phyloP scores from a whole-genome alignment of 805 yeast genomes.

The Wickerhamiella allomyrinae region DNA sequence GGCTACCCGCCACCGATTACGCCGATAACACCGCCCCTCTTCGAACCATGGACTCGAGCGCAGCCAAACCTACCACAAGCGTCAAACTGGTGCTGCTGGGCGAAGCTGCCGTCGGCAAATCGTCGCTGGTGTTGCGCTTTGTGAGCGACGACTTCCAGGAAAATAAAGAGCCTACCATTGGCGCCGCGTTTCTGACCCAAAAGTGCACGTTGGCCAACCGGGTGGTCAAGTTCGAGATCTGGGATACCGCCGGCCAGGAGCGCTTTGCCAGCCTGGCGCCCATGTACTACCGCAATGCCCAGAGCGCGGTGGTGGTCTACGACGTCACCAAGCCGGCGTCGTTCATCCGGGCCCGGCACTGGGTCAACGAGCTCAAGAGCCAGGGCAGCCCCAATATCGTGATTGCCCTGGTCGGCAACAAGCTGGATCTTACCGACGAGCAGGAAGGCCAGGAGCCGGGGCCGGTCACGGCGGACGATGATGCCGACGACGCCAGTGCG shows the following conservation, averaged over 20 bases:
- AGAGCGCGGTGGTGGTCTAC: conserved; percentile 90
- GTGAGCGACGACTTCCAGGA: conserved; percentile 94
- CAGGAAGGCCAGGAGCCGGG: conserved; percentile 19
- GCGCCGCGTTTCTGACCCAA: conserved; percentile 94
- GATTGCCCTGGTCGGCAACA: conserved; percentile 90
- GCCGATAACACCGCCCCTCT: not conserved
- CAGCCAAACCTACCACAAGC: conserved; percentile 40
- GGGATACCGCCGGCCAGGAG: conserved; percentile 97
- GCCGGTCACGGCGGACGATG: conserved; percentile 20
- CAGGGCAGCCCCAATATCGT: conserved; percentile 87
- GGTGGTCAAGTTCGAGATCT: conserved; percentile 50
- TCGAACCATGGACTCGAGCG: conserved; percentile 1
- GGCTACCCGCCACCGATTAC: conserved; percentile 1
- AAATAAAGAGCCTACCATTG: conserved; percentile 94
- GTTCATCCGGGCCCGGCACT: conserved; percentile 89
- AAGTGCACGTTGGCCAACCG: conserved; percentile 75
- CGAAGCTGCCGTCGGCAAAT: conserved; percentile 96
- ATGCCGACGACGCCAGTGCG: conserved; percentile 23
- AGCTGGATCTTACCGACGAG: conserved; percentile 58
- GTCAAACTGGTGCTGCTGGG: conserved; percentile 87
- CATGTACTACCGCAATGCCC: conserved; percentile 94
- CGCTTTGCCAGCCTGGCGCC: conserved; percentile 93
- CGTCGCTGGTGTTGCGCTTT: conserved; percentile 80
- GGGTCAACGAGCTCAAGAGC: conserved; percentile 93
- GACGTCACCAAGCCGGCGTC: conserved; percentile 92